These are phyloP conservation scores for Manihot esculenta DNA, from an alignment of 441 rosid species.

Conservation along the genomic window DNA sequence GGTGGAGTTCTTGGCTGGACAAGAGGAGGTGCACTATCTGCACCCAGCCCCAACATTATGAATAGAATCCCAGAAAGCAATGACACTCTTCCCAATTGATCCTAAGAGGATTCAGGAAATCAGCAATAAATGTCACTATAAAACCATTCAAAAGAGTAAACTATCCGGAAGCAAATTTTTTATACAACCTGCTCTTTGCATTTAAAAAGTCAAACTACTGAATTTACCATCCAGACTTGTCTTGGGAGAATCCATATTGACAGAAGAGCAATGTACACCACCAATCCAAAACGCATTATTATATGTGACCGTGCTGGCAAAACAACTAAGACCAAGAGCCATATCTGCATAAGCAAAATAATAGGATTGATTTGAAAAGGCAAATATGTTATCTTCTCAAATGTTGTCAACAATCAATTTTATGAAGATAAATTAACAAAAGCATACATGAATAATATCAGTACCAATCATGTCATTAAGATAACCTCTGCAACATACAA, in stretches of 20 bases:
- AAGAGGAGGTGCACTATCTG: conserved; percentile 82
- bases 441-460: neutral
- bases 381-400: neutral
- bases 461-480: neutral
- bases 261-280: conserved; percentile 55
- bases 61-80: conserved; percentile 80
- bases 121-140: neutral
- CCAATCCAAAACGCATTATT: conserved; percentile 75
- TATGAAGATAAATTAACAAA: neutral
- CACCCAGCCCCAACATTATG: conserved; percentile 70
- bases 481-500: neutral
- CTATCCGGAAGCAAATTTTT: neutral
- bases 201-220: neutral
- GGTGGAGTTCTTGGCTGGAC: conserved; percentile 85
- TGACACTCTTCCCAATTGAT: conserved; percentile 90
- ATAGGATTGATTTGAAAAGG: neutral
- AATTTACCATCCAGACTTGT: conserved; percentile 68
- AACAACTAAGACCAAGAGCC: conserved; percentile 83
- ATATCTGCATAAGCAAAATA: conserved; percentile 54
- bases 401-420: neutral
- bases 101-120: conserved; percentile 40
- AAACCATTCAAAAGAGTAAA: neutral
- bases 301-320: conserved; percentile 81
- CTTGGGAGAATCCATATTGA: conserved; percentile 75
- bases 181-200: neutral